Base-by-base conservation (phyloP, 2,329 filamentous ascomycete genomes). In the Thermothelomyces thermophilus region DNA sequence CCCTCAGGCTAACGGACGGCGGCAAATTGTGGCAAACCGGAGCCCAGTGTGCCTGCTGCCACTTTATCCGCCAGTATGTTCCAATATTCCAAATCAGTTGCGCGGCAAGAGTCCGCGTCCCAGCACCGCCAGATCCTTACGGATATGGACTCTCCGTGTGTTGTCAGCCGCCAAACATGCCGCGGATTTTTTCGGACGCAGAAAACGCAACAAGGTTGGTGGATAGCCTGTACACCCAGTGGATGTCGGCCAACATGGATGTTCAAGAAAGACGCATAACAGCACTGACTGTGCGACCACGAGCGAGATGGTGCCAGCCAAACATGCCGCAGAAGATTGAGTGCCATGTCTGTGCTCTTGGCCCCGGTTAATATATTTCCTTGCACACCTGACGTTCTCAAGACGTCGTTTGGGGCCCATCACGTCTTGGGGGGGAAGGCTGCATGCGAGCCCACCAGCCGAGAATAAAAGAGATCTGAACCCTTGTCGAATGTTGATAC, bases 21-120 rank as follows among this genome's bases (percentile, higher is more conserved):
- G 11, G 33, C 24, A 30, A 19, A 16, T 16, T 19, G 14, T 14
- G 28, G 16, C 20, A 19, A 20, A 31, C 24, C 9, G 19, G 2
- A 33, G 24, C 3, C n/a, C 24, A 31, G 17, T 8, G 20, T 22
- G n/a, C 19, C n/a, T 33, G 19, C 31, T 17, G 24, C 22, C 46
- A 48, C 42, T 48, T 48, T 48, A 48, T 24, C 46, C 46, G 46
- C 39, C 46, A 39, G 46, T 2, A 37, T 37, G 46, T 48, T 48
- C 37, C 37, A 48, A 26, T 10, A 31, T 35, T 16, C 13, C 13
- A 16, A 41, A 36, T 13, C 33, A 26, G 33, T n/a, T 28, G 6
- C 22, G 30, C 31, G 46, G 40, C 46, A 48, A n/a, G 30, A 24
- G 13, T 11, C 22, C 31, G 24, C 30, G 19, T 34, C 8, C 20